These are phyloP conservation scores for Talaromyces borbonicus DNA, from an alignment of 495 filamentous ascomycete genomes.

Conservation along the genomic window DNA sequence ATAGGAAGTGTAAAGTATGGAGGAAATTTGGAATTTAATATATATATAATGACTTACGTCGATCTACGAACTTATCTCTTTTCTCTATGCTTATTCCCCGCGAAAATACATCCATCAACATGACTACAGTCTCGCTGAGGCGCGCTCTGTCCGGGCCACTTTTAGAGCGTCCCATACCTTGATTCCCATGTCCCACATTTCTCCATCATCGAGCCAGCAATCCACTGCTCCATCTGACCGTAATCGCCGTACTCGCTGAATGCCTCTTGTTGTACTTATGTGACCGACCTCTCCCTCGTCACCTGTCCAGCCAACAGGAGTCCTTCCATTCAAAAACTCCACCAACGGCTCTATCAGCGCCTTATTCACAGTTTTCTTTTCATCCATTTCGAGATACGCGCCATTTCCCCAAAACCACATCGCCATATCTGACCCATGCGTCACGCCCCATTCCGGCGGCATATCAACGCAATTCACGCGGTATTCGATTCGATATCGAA, in stretches of 20 bases:
- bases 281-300: too few species aligned
- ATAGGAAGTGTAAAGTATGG: too few species aligned
- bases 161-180: slow-evolving; percentile 1
- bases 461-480: slow-evolving; percentile 32
- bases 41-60: too few species aligned
- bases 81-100: not conserved
- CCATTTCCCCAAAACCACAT: slow-evolving; percentile 52
- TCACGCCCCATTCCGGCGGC: slow-evolving; percentile 44
- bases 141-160: not conserved
- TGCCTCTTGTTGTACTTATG: too few species aligned
- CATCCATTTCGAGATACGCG: slow-evolving; percentile 21
- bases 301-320: slow-evolving; percentile 21
- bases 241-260: slow-evolving; percentile 29
- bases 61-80: too few species aligned
- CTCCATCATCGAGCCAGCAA: slow-evolving; percentile 14
- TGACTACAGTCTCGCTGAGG: not conserved
- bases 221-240: slow-evolving; percentile 35
- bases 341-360: slow-evolving; percentile 34
- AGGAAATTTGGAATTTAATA: too few species aligned
- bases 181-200: slow-evolving; percentile 9
- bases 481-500: slow-evolving; percentile 42
- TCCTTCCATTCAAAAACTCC: slow-evolving; percentile 33
- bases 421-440: slow-evolving; percentile 45
- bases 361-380: slow-evolving; percentile 29
- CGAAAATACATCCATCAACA: not conserved